Conservation (phyloP, 1,139 yeast genomes). For the Hyphopichia khmerensis region DNA sequence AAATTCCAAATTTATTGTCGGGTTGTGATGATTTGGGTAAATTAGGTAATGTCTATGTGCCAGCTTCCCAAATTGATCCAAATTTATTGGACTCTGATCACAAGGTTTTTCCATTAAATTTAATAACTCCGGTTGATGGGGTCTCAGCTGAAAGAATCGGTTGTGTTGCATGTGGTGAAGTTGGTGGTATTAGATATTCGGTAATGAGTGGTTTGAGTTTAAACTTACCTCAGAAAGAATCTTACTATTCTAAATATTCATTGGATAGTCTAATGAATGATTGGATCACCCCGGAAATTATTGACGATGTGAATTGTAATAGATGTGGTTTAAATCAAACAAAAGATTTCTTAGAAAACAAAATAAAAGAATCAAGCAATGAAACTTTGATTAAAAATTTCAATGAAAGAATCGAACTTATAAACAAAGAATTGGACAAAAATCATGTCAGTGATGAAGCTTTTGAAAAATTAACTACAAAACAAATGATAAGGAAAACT, state of each 20-base stretch:
- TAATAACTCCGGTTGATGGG: conserved; percentile 89
- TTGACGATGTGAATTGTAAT: conserved; percentile 90
- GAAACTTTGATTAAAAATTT: conserved; percentile 48
- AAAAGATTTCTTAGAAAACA: conserved; percentile 46
- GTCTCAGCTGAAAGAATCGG: conserved; percentile 84
- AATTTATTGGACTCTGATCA: conserved; percentile 41
- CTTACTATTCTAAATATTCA: conserved; percentile 40
- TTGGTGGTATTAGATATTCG: conserved; percentile 85
- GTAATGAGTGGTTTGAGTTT: conserved; percentile 80
- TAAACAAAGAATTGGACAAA: conserved; percentile 56
- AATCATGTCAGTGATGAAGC: conserved; percentile 78
- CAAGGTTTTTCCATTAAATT: conserved; percentile 51
- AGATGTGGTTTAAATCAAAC: conserved; percentile 79
- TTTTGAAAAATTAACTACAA: conserved; percentile 70
- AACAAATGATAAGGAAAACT: conserved; percentile 71
- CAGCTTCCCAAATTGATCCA: conserved; percentile 74
- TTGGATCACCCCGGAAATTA: conserved; percentile 80
- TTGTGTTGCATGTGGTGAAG: conserved; percentile 86
- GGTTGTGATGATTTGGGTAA: conserved; percentile 56
- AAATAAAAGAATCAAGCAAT: conserved; percentile 21
- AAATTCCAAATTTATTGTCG: conserved; percentile 24
- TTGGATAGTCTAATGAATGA: conserved; percentile 61
- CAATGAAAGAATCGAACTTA: conserved; percentile 49
- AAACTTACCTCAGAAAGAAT: conserved; percentile 48
- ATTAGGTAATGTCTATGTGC: conserved; percentile 64